Conservation (phyloP, 495 filamentous ascomycete species). For the Podospora fimiseda region DNA sequence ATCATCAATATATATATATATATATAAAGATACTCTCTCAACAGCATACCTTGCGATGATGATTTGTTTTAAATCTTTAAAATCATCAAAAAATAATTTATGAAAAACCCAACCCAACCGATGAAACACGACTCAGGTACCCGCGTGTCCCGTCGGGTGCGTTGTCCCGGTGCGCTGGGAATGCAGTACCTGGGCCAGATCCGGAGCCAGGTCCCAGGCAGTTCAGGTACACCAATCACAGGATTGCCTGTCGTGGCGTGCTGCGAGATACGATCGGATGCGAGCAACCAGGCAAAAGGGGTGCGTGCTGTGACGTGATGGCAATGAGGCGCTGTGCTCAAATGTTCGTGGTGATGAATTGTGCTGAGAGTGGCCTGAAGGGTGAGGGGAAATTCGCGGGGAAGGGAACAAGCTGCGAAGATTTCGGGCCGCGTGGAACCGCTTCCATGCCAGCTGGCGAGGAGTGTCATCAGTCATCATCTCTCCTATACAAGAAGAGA, state of each 20-base stretch:
- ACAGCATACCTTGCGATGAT: neutral
- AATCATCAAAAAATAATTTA: neutral
- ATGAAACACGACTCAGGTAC: constrained; percentile 9
- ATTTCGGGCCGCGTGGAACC: constrained; percentile 19
- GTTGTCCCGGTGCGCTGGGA: neutral
- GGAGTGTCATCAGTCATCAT: neutral
- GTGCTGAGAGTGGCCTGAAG: constrained; percentile 8
- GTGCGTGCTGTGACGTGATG: constrained; percentile 19
- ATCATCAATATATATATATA: too few species aligned
- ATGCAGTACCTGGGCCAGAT: neutral
- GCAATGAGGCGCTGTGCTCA: constrained; percentile 30
- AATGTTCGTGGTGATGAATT: constrained; percentile 36
- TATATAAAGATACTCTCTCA: neutral
- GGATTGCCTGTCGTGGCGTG: constrained; percentile 10
- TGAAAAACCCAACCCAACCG: neutral
- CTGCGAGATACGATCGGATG: constrained; percentile 1
- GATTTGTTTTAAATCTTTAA: neutral
- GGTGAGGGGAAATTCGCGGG: constrained; percentile 21
- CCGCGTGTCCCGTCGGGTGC: constrained; percentile 2
- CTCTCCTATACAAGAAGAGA: neutral
- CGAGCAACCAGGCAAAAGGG: neutral
- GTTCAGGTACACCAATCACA: constrained; percentile 15
- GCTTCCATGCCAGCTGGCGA: neutral
- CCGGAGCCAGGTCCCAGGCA: neutral
- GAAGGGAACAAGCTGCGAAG: constrained; percentile 13